These are phyloP conservation scores for Simplicillium sp. DNA, from an alignment of 2,329 filamentous ascomycete species.

Conservation along the genomic window DNA sequence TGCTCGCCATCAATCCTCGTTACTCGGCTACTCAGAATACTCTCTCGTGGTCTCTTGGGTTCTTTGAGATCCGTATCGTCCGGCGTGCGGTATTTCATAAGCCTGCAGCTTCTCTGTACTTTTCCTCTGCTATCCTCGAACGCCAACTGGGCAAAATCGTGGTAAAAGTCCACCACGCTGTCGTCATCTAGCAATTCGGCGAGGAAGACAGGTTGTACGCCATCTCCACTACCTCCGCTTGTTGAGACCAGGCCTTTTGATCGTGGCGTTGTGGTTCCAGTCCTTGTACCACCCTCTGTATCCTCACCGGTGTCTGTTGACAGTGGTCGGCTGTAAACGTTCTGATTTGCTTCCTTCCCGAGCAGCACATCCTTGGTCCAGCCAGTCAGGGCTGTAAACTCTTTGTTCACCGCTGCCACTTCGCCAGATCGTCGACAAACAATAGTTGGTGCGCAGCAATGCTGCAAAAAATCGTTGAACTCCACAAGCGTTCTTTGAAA, in stretches of 20 bases:
- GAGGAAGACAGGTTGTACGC: slow-evolving; percentile 73
- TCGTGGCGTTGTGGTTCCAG: slow-evolving; percentile 41
- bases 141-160: slow-evolving; percentile 85
- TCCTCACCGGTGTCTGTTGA: slow-evolving; percentile 24
- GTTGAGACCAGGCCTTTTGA: slow-evolving; percentile 25
- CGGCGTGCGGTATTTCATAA: slow-evolving; percentile 82
- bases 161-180: slow-evolving; percentile 88
- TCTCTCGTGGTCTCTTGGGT: slow-evolving; percentile 30
- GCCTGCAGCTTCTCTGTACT: slow-evolving; percentile 72
- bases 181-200: slow-evolving; percentile 91
- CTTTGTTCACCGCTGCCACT: slow-evolving; percentile 90
- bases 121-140: slow-evolving; percentile 85
- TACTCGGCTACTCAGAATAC: slow-evolving; percentile 49
- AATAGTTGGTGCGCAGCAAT: slow-evolving; percentile 81
- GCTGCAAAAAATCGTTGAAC: slow-evolving; percentile 85
- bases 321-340: slow-evolving; percentile 60
- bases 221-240: slow-evolving; percentile 33
- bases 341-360: slow-evolving; percentile 78
- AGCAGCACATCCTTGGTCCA: slow-evolving; percentile 88
- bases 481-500: slow-evolving; percentile 89
- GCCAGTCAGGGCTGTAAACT: slow-evolving; percentile 90
- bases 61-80: slow-evolving; percentile 38
- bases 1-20: slow-evolving; percentile 60
- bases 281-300: slow-evolving; percentile 22
- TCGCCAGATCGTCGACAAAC: slow-evolving; percentile 89